These are phyloP conservation scores for Pholiota molesta DNA, from an alignment of 768 basidiomycete genomes.

Conservation along the genomic window DNA sequence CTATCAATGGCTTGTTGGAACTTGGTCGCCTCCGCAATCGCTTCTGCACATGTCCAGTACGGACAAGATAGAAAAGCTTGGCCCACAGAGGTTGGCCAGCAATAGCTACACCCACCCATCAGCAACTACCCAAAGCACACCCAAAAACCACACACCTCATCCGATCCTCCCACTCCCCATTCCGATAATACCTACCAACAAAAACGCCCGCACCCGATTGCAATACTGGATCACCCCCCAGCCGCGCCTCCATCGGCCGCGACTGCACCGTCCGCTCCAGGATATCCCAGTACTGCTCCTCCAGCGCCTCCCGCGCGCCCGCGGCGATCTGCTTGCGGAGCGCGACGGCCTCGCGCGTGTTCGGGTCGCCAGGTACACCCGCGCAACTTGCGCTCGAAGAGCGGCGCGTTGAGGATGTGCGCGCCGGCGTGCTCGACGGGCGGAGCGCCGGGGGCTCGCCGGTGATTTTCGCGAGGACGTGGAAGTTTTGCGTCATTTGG, in stretches of 20 bases:
- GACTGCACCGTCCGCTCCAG: conserved; percentile 83
- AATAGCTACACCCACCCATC: conserved; percentile 57
- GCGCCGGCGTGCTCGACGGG: conserved; percentile 80
- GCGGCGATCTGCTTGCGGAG: conserved; percentile 75
- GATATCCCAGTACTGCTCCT: conserved; percentile 87
- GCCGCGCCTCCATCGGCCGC: conserved; percentile 78
- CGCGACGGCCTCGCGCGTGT: conserved; percentile 65
- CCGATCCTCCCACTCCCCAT: conserved; percentile 84
- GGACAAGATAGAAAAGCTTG: conserved; percentile 88
- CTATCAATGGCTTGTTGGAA: conserved; percentile 74
- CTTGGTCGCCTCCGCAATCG: conserved; percentile 72
- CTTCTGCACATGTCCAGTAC: conserved; percentile 85
- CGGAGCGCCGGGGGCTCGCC: conserved; percentile 71
- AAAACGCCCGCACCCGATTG: conserved; percentile 91
- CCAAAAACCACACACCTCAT: conserved; percentile 68
- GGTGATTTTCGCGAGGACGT: conserved; percentile 77
- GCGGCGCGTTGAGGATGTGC: conserved; percentile 78
- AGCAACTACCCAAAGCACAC: not conserved
- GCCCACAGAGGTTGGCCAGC: conserved; percentile 93
- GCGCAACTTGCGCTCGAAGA: conserved; percentile 83
- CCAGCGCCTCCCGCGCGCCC: conserved; percentile 81
- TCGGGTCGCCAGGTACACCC: conserved; percentile 72
- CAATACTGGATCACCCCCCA: conserved; percentile 93
- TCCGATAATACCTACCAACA: conserved; percentile 79
- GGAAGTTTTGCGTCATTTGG: conserved; percentile 72